These are phyloP conservation scores for Escovopsis sp. DNA, from an alignment of 2,329 filamentous ascomycete genomes.

Conservation along the genomic window DNA sequence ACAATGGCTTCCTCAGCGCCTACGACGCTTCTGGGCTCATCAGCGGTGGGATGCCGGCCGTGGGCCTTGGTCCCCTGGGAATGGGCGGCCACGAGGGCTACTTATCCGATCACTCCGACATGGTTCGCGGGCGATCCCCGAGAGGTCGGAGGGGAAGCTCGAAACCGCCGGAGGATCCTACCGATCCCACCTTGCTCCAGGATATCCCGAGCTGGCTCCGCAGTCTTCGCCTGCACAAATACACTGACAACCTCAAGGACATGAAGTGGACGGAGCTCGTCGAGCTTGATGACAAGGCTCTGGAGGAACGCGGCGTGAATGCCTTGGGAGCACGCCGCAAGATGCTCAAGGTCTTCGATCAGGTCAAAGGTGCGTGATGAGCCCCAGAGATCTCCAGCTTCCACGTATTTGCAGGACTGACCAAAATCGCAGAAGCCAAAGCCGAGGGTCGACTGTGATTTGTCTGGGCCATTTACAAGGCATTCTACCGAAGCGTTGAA, in stretches of 20 bases:
- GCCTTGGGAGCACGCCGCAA: slow-evolving; percentile 88
- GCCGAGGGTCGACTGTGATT: slow-evolving; percentile 52
- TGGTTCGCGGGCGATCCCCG: slow-evolving; percentile 78
- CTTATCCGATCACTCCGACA: slow-evolving; percentile 84
- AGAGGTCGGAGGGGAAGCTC: slow-evolving; percentile 85
- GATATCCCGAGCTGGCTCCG: slow-evolving; percentile 95
- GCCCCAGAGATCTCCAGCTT: too few relatives aligned
- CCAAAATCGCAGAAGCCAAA: slow-evolving; percentile 43
- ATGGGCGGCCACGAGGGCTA: slow-evolving; percentile 65
- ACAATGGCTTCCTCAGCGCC: slow-evolving; percentile 84
- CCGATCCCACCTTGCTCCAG: slow-evolving; percentile 74
- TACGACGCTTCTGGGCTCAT: slow-evolving; percentile 67
- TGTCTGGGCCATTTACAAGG: neutral
- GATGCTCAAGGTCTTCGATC: slow-evolving; percentile 98
- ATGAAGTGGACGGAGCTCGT: slow-evolving; percentile 91
- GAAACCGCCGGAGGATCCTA: slow-evolving; percentile 95
- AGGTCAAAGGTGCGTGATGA: slow-evolving; percentile 67
- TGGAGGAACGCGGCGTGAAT: slow-evolving; percentile 88
- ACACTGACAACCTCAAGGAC: slow-evolving; percentile 95
- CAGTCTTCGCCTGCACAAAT: slow-evolving; percentile 91
- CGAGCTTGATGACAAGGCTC: slow-evolving; percentile 78
- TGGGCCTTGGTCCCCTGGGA: slow-evolving; percentile 60
- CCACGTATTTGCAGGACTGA: slow-evolving; percentile 10
- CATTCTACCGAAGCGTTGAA: neutral
- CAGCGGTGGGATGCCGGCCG: slow-evolving; percentile 52